Conservation (phyloP, 2,329 filamentous ascomycete genomes). For the Colletotrichum navitas region DNA sequence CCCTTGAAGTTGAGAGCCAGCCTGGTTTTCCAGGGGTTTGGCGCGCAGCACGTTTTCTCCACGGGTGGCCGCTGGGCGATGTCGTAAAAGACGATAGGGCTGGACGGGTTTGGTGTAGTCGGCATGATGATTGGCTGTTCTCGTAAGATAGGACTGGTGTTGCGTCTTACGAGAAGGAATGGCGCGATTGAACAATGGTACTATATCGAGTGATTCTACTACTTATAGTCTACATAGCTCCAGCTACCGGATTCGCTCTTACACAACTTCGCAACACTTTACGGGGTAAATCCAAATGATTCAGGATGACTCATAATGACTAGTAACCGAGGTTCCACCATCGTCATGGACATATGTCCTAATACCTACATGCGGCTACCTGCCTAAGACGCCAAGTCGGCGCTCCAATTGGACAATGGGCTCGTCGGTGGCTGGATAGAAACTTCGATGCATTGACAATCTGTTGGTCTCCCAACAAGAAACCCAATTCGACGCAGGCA, state of each 20-base stretch:
- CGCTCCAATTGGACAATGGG: neutral
- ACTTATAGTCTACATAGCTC: neutral
- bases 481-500: neutral
- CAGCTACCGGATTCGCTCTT: neutral
- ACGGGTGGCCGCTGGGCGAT: conserved; percentile 54
- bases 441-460: neutral
- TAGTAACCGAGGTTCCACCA: neutral
- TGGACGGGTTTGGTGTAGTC: conserved; percentile 18
- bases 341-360: neutral
- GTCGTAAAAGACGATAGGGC: conserved; percentile 56
- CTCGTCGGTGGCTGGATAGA: neutral
- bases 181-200: neutral
- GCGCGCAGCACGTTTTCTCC: conserved; percentile 44
- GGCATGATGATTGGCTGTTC: conserved; percentile 29
- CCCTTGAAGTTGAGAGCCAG: conserved; percentile 59
- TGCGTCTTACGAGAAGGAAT: neutral
- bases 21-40: conserved; percentile 52
- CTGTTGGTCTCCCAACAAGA: neutral
- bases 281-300: neutral
- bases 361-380: neutral
- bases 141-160: neutral
- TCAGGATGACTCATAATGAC: conserved; percentile 1
- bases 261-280: neutral
- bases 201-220: neutral
- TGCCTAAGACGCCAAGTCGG: neutral